Evolutionary conservation across 148 eudicot genomes (phyloP), one percentile per base, ranked within the genome.

Genomic region (Suaeda aralocaspica): DNA sequence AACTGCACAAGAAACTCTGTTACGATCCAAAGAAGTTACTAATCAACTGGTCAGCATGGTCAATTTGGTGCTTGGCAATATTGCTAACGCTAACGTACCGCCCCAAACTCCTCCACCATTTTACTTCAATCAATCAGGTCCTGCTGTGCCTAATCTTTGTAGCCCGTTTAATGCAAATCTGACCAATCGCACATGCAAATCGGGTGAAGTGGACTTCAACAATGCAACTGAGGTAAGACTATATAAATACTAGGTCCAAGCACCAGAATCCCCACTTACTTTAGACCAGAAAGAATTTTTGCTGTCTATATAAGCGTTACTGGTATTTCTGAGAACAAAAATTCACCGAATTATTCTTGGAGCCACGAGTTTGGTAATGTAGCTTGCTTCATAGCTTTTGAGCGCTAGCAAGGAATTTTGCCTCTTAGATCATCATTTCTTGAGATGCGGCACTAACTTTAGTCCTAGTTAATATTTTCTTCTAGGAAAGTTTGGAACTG

Each of bases 61-160:
- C 0, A 85, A 85, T 67, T 67, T 64, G 42, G 77, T 87, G 79
- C 79, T 93, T 58, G 48, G 36, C 73, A 87, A 82, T 50, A 66
- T 91, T 36, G 78, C 88, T 49, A 93, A 93, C 60, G 22, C 16
- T 2, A 76, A 85, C 62, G 52, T 53, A 5, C 82, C 86, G 2
- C 78, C 84, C n/a, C 19, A 2, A 51, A 49, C 59, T 29, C 65
- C 74, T 42, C 59, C 76, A 28, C 84, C 87, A 67, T 16, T 81
- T 21, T 77, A 57, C 70, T 90, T 74, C 82, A 90, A 90, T 72
- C 96, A 93, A 67, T 85, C 96, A 13, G 92, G 95, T 29, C 96
- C 98, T 16, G 58, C 61, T 15, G 82, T 93, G 21, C 98, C 98
- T 55, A 44, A 70, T 60, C 91, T 93, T 51, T 93, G 98, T 72